Evolutionary conservation across 371 early-diverging fungal species (phyloP).

Genomic region (Mucor saturninus): DNA sequence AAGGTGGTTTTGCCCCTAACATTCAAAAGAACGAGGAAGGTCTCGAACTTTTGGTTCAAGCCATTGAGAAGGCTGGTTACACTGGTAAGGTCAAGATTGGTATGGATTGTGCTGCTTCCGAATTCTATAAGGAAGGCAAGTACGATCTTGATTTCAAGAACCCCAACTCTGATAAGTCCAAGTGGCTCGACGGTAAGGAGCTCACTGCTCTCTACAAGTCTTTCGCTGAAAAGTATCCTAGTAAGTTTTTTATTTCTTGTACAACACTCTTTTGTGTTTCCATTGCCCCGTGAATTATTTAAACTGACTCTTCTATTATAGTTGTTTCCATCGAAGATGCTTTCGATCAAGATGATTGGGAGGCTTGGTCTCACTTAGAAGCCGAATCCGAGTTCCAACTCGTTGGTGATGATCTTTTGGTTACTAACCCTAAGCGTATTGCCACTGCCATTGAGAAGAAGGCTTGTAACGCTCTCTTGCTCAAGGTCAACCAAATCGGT

Average conservation of each 20-base stretch:
- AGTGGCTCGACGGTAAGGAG: constrained; percentile 77
- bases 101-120: constrained; percentile 98
- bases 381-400: constrained; percentile 80
- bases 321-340: constrained; percentile 99
- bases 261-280: neutral
- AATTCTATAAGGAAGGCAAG: constrained; percentile 94
- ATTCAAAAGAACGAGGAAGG: constrained; percentile 97
- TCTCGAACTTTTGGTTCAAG: constrained; percentile 88
- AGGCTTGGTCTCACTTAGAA: constrained; percentile 86
- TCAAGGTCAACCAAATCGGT: constrained; percentile 99
- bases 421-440: constrained; percentile 97
- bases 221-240: constrained; percentile 90
- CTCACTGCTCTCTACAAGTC: constrained; percentile 86
- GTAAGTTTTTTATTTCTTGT: constrained; percentile 31
- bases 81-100: constrained; percentile 95
- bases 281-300: neutral
- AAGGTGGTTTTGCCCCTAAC: constrained; percentile 99
- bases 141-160: constrained; percentile 98
- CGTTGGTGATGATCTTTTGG: constrained; percentile 99
- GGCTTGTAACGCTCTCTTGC: constrained; percentile 93
- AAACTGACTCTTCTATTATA: constrained; percentile 11
- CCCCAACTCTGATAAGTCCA: constrained; percentile 79
- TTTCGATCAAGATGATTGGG: constrained; percentile 99
- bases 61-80: constrained; percentile 94
- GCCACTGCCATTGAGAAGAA: constrained; percentile 89